These are phyloP conservation scores for Fusarium nygamai DNA, from an alignment of 2,329 filamentous ascomycete genomes.

Conservation along the genomic window DNA sequence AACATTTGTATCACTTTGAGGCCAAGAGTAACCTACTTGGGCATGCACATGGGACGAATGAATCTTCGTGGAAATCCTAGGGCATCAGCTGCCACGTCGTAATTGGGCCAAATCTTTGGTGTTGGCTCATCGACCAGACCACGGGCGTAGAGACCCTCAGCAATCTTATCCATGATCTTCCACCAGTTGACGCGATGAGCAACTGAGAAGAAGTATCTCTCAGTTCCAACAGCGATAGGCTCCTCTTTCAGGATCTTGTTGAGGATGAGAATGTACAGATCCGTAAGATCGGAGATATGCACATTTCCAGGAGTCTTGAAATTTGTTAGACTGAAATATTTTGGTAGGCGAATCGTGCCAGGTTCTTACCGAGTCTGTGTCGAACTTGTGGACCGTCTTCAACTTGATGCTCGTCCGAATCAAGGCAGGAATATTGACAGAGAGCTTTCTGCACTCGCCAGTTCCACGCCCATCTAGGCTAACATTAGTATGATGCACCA, in stretches of 20 bases:
- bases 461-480: slow-evolving; percentile 47
- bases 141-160: slow-evolving; percentile 39
- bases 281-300: slow-evolving; percentile 47
- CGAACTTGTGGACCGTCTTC: slow-evolving; percentile 47
- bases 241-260: slow-evolving; percentile 44
- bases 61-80: slow-evolving; percentile 44
- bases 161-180: slow-evolving; percentile 44
- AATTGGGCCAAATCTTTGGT: slow-evolving; percentile 44
- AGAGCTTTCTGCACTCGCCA: slow-evolving; percentile 48
- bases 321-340: neutral
- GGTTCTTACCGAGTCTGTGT: slow-evolving; percentile 44
- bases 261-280: slow-evolving; percentile 44
- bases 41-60: slow-evolving; percentile 17
- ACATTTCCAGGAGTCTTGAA: slow-evolving; percentile 37
- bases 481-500: neutral
- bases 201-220: slow-evolving; percentile 49
- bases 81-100: slow-evolving; percentile 45
- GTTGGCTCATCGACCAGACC: slow-evolving; percentile 43
- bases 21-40: neutral
- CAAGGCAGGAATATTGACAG: slow-evolving; percentile 46
- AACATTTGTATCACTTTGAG: neutral
- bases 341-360: accelerated
- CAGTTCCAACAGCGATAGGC: slow-evolving; percentile 40
- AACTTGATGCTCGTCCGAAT: slow-evolving; percentile 44
- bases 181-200: slow-evolving; percentile 45